Base-by-base conservation (phyloP, 768 basidiomycete species). In the Serendipita sp. region DNA sequence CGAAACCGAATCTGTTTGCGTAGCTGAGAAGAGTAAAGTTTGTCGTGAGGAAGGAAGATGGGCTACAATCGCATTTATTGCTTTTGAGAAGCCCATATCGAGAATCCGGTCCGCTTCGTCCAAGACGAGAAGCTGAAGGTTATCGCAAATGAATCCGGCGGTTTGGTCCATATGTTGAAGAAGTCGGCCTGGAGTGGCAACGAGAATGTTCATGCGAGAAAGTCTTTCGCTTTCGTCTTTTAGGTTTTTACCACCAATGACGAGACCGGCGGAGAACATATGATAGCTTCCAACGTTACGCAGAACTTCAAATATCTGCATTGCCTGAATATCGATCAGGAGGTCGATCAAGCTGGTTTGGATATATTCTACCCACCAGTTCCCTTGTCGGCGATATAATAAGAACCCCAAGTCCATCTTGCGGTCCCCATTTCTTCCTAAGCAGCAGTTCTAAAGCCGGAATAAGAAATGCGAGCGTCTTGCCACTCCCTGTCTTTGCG, bases 121-220 rank as follows among this genome's bases (percentile, higher is more conserved):
- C 41, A 98, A 84, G 3, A 97, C 92, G 18, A 99, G 81, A 36
- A 94, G 71, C 73, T 97, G 93, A n/a, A 99, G 76, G 71, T 91
- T 91, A 68, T 88, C 86, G 32, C 85, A 84, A 65, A 93, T 92
- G 68, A 99, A 96, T 0, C 94, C 94, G 64, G 93, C 82, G 2
- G 96, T 98, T 74, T 97, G 93, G 72, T 98, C 96, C 87, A 99
- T 89, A 73, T 99, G 96, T 70, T 99, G 96, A 51, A 99, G 77
- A 47, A 99, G 77, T 51, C 95, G 81, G 30, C 95, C 95, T 3
- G 95, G 95, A 3, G 95, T 98, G 1, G 95, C 95, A 15, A 99
- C 90, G n/a, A 99, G 81, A 65, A 99, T 96, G 70, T 99, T 99
- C 93, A 98, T 98, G 46, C 90, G 81, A 8, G 86, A 80, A 47